These are phyloP conservation scores for Cystobasidiaceae sp. DNA, from an alignment of 1,284 basidiomycete genomes.

Conservation along the genomic window DNA sequence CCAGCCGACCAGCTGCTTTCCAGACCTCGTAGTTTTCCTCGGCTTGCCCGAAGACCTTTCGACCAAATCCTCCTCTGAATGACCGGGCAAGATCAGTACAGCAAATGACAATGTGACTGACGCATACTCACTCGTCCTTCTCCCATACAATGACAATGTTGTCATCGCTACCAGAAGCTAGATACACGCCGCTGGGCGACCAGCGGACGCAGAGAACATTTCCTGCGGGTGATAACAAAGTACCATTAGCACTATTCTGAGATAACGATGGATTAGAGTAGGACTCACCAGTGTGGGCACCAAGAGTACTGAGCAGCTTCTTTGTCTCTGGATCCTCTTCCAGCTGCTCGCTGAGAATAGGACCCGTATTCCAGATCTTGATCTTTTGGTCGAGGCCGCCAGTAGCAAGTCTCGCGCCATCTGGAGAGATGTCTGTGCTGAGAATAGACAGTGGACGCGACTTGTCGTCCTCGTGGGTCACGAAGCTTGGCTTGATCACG, in stretches of 20 bases:
- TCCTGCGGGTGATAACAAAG: constrained; percentile 47
- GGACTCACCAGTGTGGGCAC: constrained; percentile 72
- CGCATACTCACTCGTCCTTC: constrained; percentile 76
- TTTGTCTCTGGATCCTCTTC: constrained; percentile 72
- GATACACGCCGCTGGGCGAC: constrained; percentile 87
- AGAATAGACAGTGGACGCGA: constrained; percentile 69
- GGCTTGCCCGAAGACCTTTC: constrained; percentile 84
- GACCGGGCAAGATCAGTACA: not conserved
- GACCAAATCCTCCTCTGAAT: constrained; percentile 57
- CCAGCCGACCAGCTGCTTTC: constrained; percentile 85
- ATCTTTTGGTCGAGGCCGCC: constrained; percentile 93
- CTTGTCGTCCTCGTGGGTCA: constrained; percentile 32
- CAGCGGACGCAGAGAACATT: constrained; percentile 91
- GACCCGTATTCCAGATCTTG: constrained; percentile 93
- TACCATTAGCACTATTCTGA: not conserved
- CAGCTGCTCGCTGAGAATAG: constrained; percentile 69
- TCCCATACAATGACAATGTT: constrained; percentile 96
- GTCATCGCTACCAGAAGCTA: constrained; percentile 96
- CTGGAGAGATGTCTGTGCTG: constrained; percentile 88
- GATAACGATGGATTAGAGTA: not conserved
- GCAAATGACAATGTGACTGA: too few species aligned
- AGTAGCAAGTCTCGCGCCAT: constrained; percentile 90
- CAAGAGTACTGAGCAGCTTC: constrained; percentile 81
- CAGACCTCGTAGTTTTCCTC: constrained; percentile 95
- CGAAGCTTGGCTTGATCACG: constrained; percentile 29